These are phyloP conservation scores for Pyrrhoderma noxium DNA, from an alignment of 1,284 basidiomycete genomes.

Conservation along the genomic window DNA sequence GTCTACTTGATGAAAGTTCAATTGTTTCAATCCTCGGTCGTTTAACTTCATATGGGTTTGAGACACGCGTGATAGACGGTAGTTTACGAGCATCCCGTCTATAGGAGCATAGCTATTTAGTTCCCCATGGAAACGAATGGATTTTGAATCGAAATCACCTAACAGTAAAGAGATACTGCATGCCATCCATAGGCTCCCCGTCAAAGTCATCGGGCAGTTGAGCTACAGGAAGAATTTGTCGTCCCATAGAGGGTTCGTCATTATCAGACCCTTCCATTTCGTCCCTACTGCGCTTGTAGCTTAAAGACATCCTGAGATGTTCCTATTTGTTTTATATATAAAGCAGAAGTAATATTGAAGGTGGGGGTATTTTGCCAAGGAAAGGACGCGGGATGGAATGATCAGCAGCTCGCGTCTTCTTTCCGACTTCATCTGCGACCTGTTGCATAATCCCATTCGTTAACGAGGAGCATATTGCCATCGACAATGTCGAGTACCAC, in stretches of 20 bases:
- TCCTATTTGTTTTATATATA: constrained; percentile 5
- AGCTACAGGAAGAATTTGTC: constrained; percentile 68
- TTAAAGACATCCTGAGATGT: too few relatives aligned
- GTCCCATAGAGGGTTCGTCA: constrained; percentile 48
- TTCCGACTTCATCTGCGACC: background rate
- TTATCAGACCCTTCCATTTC: constrained; percentile 33
- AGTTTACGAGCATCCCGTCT: constrained; percentile 62
- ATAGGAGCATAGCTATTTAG: constrained; percentile 1
- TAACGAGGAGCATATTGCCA: background rate
- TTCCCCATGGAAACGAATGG: constrained; percentile 1
- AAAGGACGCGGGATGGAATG: background rate
- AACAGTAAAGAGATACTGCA: constrained; percentile 77
- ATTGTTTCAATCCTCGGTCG: constrained; percentile 21
- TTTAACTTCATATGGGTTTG: constrained; percentile 55
- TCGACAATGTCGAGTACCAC: constrained; percentile 21
- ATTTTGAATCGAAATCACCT: constrained; percentile 37
- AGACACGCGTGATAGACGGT: constrained; percentile 52
- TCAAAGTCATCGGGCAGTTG: constrained; percentile 59
- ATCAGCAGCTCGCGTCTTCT: background rate
- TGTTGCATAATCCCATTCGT: background rate
- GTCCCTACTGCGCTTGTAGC: constrained; percentile 45
- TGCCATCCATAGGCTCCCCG: constrained; percentile 59
- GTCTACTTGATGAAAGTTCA: constrained; percentile 20
- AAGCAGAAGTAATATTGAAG: background rate
- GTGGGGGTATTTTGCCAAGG: background rate